These are phyloP conservation scores for Lycium ferocissimum DNA, from an alignment of 257 asterid species.

Conservation along the genomic window DNA sequence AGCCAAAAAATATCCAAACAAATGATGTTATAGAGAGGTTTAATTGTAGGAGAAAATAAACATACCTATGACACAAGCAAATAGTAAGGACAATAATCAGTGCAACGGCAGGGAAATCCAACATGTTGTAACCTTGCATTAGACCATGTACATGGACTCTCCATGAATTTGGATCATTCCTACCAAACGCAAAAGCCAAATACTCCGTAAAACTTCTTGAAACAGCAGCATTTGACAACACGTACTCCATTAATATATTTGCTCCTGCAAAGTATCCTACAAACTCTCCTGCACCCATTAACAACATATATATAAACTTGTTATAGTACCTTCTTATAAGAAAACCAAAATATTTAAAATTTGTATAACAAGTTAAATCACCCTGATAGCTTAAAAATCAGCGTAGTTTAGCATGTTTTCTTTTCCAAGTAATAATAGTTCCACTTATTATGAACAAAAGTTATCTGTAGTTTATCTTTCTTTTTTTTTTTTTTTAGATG, in stretches of 20 bases:
- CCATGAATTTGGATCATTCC: slow-evolving; percentile 43
- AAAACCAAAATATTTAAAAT: too few species aligned
- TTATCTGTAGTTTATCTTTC: neutral
- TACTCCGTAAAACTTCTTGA: slow-evolving; percentile 57
- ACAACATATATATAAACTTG: too few species aligned
- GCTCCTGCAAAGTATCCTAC: slow-evolving; percentile 56
- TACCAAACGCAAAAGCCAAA: slow-evolving; percentile 44
- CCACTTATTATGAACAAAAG: neutral
- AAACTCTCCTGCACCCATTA: slow-evolving; percentile 47
- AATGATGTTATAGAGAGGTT: neutral
- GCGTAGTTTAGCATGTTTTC: neutral
- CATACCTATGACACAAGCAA: slow-evolving; percentile 48
- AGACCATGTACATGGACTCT: slow-evolving; percentile 47
- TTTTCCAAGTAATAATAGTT: too few species aligned
- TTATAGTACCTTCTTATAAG: too few species aligned
- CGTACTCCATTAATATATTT: slow-evolving; percentile 55
- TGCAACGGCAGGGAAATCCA: slow-evolving; percentile 44
- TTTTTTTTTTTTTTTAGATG: neutral
- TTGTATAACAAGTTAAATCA: neutral
- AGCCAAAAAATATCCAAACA: neutral
- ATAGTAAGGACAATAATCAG: slow-evolving; percentile 39
- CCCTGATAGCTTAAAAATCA: neutral
- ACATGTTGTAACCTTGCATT: slow-evolving; percentile 50
- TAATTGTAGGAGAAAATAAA: neutral
- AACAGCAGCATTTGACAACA: slow-evolving; percentile 54